These are phyloP conservation scores for Citrus mangshanensis DNA, from an alignment of 345 rosid species.

Conservation along the genomic window DNA sequence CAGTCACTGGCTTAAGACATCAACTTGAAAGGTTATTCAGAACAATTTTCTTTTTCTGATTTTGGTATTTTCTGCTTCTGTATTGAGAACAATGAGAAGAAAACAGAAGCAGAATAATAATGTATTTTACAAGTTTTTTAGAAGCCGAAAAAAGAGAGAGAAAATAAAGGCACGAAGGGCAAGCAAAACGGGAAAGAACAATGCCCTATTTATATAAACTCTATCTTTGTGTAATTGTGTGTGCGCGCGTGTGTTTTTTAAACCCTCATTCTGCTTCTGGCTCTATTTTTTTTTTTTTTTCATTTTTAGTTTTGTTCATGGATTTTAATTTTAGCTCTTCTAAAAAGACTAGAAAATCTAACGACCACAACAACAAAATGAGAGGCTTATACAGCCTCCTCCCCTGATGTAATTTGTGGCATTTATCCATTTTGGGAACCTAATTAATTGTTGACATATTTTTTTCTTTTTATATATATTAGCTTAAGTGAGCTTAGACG, in stretches of 20 bases:
- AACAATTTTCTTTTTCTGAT: neutral
- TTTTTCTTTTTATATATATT: too few species aligned
- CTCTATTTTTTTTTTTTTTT: neutral
- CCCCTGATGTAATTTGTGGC: neutral
- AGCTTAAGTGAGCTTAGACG: too few species aligned
- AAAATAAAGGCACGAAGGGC: slow-evolving; percentile 13
- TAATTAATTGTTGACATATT: neutral
- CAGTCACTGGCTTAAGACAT: slow-evolving; percentile 15
- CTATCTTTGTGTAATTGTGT: neutral
- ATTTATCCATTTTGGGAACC: neutral
- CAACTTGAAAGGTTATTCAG: neutral
- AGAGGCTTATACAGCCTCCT: slow-evolving; percentile 5
- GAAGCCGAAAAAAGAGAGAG: slow-evolving; percentile 16
- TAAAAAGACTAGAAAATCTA: neutral
- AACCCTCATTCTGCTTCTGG: neutral
- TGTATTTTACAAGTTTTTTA: neutral
- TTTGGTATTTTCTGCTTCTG: slow-evolving; percentile 15
- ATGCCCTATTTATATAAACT: slow-evolving; percentile 33
- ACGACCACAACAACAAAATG: slow-evolving; percentile 22
- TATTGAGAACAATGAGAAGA: slow-evolving; percentile 19
- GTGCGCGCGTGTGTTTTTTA: too few species aligned
- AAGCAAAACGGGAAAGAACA: slow-evolving; percentile 23
- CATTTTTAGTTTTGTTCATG: neutral
- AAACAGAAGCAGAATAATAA: slow-evolving; percentile 31
- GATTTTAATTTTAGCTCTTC: neutral